A percentile compares a stretch with the other conserved stretches of the same genome.
Conservation (phyloP, 73 alveolate species). For the Effrenium voratum region DNA sequence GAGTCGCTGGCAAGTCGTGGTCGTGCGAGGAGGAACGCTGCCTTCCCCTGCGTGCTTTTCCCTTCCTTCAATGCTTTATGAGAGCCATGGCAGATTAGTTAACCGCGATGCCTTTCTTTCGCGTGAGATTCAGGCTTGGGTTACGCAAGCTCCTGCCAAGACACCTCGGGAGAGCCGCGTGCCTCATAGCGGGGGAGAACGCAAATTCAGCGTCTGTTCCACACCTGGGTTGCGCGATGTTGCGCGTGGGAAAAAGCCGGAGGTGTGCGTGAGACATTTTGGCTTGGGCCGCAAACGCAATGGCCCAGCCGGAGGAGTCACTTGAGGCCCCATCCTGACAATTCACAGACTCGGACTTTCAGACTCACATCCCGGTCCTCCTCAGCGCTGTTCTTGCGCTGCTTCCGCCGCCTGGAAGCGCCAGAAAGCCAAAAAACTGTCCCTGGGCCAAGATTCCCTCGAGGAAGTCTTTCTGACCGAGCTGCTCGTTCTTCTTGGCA, state of each 20-base stretch:
- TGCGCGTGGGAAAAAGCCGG: not conserved
- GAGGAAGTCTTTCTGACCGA: not conserved
- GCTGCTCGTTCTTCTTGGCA: conserved; percentile 65
- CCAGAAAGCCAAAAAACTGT: not conserved
- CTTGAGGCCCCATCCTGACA: conserved; percentile 28
- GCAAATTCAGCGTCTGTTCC: conserved; percentile 53
- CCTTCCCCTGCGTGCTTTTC: too few species aligned
- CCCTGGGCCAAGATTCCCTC: too few species aligned
- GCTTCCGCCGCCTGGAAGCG: conserved; percentile 53
- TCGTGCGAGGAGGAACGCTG: too few species aligned
- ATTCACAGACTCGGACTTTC: not conserved
- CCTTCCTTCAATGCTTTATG: too few species aligned
- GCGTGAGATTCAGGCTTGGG: too few species aligned
- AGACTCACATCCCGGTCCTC: not conserved
- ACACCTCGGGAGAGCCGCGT: not conserved
- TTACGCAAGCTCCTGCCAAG: too few species aligned
- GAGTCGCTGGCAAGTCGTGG: too few species aligned
- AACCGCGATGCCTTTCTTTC: too few species aligned
- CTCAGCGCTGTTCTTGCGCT: conserved; percentile 81
- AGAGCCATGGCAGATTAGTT: too few species aligned
- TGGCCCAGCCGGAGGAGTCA: conserved; percentile 73
- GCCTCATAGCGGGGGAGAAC: conserved; percentile 60
- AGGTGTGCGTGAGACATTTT: not conserved
- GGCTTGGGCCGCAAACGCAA: conserved; percentile 1
- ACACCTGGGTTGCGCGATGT: not conserved